phyloP scores from a whole-genome alignment of 345 rosid genomes.

The Ceriops decandra region DNA sequence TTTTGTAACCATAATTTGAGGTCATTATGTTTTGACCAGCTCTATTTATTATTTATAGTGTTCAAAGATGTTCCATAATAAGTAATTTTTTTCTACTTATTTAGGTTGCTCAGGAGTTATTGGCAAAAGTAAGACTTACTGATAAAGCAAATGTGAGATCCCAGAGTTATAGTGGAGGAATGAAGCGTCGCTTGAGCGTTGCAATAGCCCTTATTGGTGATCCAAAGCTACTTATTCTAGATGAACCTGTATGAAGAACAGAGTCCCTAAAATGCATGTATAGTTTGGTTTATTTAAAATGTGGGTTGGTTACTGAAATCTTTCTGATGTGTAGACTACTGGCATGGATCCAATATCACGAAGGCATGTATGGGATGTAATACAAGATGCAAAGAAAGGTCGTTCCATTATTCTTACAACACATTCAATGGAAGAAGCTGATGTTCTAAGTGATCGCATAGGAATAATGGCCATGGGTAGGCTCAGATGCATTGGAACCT shows the following conservation, averaged over 20 bases:
- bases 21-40: neutral
- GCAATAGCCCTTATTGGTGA: conserved; percentile 84
- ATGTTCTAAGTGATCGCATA: conserved; percentile 78
- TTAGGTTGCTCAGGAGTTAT: conserved; percentile 62
- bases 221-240: conserved; percentile 82
- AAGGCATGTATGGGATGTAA: conserved; percentile 93
- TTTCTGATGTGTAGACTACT: conserved; percentile 50
- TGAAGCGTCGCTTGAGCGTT: conserved; percentile 91
- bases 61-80: no score
- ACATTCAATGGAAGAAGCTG: conserved; percentile 98
- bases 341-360: conserved; percentile 95
- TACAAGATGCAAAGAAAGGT: conserved; percentile 76
- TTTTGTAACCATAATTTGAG: conserved; percentile 1
- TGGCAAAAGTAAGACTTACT: conserved; percentile 64
- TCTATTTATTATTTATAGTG: neutral
- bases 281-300: neutral
- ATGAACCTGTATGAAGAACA: conserved; percentile 60
- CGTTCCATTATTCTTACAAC: conserved; percentile 81
- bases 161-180: conserved; percentile 93
- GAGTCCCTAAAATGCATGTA: neutral
- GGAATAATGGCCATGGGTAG: conserved; percentile 95
- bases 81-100: neutral
- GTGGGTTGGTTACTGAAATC: no score
- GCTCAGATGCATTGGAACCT: conserved; percentile 84
- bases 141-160: conserved; percentile 67